Percentiles rank a stretch among this genome's conserved stretches.
Conservation (phyloP, 768 basidiomycete genomes). For the Lyophyllum atratum region DNA sequence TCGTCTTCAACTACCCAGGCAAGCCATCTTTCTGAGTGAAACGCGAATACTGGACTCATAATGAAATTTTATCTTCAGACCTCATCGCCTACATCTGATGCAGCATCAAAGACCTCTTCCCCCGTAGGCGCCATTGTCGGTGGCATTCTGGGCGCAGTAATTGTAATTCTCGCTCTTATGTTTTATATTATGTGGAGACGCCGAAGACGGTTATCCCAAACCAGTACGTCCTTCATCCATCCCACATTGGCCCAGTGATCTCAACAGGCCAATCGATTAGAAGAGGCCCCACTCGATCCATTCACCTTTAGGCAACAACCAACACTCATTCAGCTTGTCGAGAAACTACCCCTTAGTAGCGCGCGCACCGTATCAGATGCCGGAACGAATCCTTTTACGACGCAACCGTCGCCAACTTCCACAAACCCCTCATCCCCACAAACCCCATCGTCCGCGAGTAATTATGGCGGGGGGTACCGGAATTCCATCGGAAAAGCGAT, state of each 20-base stretch:
- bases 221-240: not conserved
- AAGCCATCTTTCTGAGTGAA: not conserved
- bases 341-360: not conserved
- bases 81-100: not conserved
- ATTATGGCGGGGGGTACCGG: not conserved
- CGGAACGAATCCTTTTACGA: not conserved
- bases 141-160: conserved; percentile 5
- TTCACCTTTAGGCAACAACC: conserved; percentile 2
- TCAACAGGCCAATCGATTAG: not conserved
- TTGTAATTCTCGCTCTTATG: not conserved
- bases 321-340: conserved; percentile 3
- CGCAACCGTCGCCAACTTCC: not conserved
- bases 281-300: not conserved
- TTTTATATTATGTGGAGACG: conserved; percentile 6
- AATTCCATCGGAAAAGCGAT: not conserved
- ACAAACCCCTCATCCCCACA: not conserved
- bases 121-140: conserved; percentile 7
- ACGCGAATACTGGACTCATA: not conserved
- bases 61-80: not conserved
- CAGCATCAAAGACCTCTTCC: not conserved
- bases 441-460: not conserved
- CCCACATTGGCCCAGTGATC: not conserved
- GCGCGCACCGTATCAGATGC: not conserved
- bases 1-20: not conserved
- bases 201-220: not conserved